Evolutionary conservation across 352 stramenopile species (phyloP), one percentile per base, ranked within the genome.

Genomic region (Globisporangium rhizosaccharum): DNA sequence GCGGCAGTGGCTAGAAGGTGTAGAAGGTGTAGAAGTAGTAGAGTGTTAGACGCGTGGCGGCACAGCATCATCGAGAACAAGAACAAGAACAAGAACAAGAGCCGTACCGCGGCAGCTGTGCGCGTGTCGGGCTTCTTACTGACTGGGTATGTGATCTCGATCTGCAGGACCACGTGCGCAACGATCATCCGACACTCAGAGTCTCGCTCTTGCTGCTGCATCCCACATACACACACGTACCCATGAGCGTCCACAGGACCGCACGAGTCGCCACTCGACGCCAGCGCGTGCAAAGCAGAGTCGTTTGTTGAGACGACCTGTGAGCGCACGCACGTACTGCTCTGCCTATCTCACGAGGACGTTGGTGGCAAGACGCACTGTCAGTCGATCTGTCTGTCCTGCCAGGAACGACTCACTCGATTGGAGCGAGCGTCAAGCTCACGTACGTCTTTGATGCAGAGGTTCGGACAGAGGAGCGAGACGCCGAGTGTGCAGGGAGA

Each of bases 381-480:
- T 20, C 44, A 54, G 15, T 44, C 17, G 33, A 12, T 39, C 33
- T 10, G 10, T 39, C 33, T 10, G 8, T 39, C 33, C 14, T 39
- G 33, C 33, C 7, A 39, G 33, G 10, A 39, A 2, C 6, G 33
- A 39, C 33, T 2, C 5, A 39, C 33, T 39, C 33, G 33, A 12
- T 12, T 14, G 7, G 33, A 39, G 33, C 33, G 33, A 39, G 9
- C 33, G 33, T 17, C 7, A 37, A 17, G 10, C 25, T 20, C 48
- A 20, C 73, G 62, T 63, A 91, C 82, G 57, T 91, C 82, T 62
- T 70, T 74, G 50, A 91, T 88, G 59, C 79, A 91, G 30, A 89
- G 73, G 46, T 89, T 86, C 3, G 82, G 82, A 28, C 77, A 88
- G 2, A 91, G 51, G 9, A 91, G 65, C 10, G 82, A 91, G 10